A percentile compares a stretch with the other conserved stretches of the same genome.
phyloP scores from a whole-genome alignment of 768 basidiomycete species.

The Pisolithus albus region DNA sequence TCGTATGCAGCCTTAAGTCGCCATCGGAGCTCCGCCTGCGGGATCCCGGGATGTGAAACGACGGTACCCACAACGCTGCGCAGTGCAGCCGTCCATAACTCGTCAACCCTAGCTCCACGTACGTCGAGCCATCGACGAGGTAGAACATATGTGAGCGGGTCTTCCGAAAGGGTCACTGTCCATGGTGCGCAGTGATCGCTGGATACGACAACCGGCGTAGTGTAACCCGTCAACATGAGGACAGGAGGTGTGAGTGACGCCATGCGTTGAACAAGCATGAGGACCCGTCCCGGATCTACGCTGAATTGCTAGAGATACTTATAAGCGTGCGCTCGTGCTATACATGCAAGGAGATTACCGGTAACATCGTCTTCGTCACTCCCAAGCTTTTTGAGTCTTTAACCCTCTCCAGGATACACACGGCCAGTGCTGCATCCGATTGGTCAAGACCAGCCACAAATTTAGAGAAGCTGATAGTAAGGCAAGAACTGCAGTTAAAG shows the following conservation, averaged over 20 bases:
- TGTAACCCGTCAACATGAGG: slow-evolving; percentile 65
- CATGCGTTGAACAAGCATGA: slow-evolving; percentile 36
- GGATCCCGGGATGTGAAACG: slow-evolving; percentile 65
- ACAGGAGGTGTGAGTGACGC: slow-evolving; percentile 45
- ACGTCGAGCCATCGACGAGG: slow-evolving; percentile 79
- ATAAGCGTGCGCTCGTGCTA: neutral
- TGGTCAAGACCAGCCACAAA: slow-evolving; percentile 17
- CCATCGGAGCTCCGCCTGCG: slow-evolving; percentile 67
- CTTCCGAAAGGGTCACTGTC: slow-evolving; percentile 48
- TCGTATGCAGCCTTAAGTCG: slow-evolving; percentile 67
- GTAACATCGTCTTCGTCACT: slow-evolving; percentile 21
- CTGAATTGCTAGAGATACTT: neutral
- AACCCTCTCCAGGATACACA: slow-evolving; percentile 11
- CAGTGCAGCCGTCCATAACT: slow-evolving; percentile 68
- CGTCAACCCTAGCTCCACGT: slow-evolving; percentile 49
- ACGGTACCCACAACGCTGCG: slow-evolving; percentile 62
- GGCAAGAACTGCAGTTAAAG: slow-evolving; percentile 29
- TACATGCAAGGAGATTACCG: slow-evolving; percentile 16
- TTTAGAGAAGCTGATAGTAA: slow-evolving; percentile 14
- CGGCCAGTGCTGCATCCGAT: slow-evolving; percentile 15
- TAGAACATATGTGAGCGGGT: slow-evolving; percentile 40
- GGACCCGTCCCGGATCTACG: slow-evolving; percentile 9
- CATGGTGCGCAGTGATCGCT: slow-evolving; percentile 45
- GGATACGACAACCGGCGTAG: slow-evolving; percentile 48
- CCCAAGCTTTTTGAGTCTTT: slow-evolving; percentile 18